Evolutionary conservation across 345 rosid species (phyloP).

Genomic region (Eucalyptus polybractea): DNA sequence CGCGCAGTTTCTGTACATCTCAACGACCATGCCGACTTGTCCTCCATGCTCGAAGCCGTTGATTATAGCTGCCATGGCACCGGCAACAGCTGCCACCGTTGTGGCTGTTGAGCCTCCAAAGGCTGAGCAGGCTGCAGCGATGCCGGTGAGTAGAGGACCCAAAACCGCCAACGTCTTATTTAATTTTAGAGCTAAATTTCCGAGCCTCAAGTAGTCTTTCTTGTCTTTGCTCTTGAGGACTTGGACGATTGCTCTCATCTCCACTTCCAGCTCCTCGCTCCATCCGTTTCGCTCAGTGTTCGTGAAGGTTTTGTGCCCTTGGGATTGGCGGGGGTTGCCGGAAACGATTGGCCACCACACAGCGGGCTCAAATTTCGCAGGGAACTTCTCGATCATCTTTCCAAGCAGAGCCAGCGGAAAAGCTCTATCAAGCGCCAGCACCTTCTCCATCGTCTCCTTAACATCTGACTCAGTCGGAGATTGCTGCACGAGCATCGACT

Average conservation of each 20-base stretch:
- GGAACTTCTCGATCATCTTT: conserved; percentile 25
- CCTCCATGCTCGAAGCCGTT: conserved; percentile 28
- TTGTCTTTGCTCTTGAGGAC: conserved; percentile 19
- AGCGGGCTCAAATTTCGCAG: conserved; percentile 5
- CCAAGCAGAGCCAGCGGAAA: conserved; percentile 32
- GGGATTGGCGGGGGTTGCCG: background rate
- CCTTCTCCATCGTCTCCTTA: conserved; percentile 3
- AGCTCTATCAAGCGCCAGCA: conserved; percentile 19
- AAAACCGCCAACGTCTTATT: conserved; percentile 32
- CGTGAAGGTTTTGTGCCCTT: too few species aligned
- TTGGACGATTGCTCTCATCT: conserved; percentile 21
- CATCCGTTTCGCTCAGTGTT: conserved; percentile 4
- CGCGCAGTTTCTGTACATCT: conserved; percentile 37
- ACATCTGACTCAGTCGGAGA: conserved; percentile 3
- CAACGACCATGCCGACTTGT: conserved; percentile 48
- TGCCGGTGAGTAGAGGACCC: conserved; percentile 21
- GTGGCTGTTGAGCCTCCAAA: conserved; percentile 1
- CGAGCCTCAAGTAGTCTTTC: conserved; percentile 26
- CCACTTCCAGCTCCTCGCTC: conserved; percentile 15
- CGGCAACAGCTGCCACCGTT: conserved; percentile 3
- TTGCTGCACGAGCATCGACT: background rate
- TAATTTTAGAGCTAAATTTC: conserved; percentile 18
- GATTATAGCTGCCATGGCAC: conserved; percentile 15
- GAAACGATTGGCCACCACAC: conserved; percentile 14
- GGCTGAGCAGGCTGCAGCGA: conserved; percentile 20